phyloP scores from a whole-genome alignment of 1,284 basidiomycete species.

The Lentinus polychrous region DNA sequence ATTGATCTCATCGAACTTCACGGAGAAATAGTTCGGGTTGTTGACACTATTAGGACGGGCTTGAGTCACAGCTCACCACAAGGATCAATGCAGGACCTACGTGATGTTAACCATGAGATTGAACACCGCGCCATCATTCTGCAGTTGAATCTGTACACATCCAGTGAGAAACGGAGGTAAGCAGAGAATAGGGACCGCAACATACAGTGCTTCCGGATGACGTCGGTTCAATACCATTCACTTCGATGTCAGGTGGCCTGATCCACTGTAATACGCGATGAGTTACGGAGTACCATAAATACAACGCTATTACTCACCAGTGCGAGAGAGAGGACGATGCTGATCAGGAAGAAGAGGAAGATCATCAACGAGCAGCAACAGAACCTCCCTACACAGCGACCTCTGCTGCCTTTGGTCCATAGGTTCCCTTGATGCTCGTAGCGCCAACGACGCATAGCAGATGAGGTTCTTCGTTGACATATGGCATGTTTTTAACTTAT shows the following conservation, averaged over 20 bases:
- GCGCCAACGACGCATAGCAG: slow-evolving; percentile 37
- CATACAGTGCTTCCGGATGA: slow-evolving; percentile 37
- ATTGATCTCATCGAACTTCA: slow-evolving; percentile 63
- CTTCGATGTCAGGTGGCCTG: slow-evolving; percentile 66
- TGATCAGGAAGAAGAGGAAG: slow-evolving; percentile 55
- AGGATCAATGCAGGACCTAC: slow-evolving; percentile 21
- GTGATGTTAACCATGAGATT: slow-evolving; percentile 62
- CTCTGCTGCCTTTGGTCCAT: slow-evolving; percentile 56
- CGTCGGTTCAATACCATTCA: slow-evolving; percentile 46
- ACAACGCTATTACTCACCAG: slow-evolving; percentile 44
- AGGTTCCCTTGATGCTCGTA: slow-evolving; percentile 49
- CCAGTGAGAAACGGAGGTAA: slow-evolving; percentile 7
- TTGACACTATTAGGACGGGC: slow-evolving; percentile 44
- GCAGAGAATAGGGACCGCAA: slow-evolving; percentile 20
- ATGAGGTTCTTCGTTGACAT: slow-evolving; percentile 16
- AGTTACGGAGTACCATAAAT: background rate
- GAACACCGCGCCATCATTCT: slow-evolving; percentile 44
- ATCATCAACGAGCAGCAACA: slow-evolving; percentile 67
- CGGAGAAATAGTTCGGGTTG: slow-evolving; percentile 85
- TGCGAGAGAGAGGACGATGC: slow-evolving; percentile 64
- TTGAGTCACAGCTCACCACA: background rate
- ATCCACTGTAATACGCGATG: slow-evolving; percentile 51
- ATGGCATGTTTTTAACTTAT: too few species aligned
- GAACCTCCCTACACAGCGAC: slow-evolving; percentile 54
- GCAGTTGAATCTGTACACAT: slow-evolving; percentile 18